Percentiles rank a stretch among this genome's conserved stretches.
These are phyloP conservation scores for Poteriospumella lacustris DNA, from an alignment of 108 stramenopile genomes.

Conservation along the genomic window DNA sequence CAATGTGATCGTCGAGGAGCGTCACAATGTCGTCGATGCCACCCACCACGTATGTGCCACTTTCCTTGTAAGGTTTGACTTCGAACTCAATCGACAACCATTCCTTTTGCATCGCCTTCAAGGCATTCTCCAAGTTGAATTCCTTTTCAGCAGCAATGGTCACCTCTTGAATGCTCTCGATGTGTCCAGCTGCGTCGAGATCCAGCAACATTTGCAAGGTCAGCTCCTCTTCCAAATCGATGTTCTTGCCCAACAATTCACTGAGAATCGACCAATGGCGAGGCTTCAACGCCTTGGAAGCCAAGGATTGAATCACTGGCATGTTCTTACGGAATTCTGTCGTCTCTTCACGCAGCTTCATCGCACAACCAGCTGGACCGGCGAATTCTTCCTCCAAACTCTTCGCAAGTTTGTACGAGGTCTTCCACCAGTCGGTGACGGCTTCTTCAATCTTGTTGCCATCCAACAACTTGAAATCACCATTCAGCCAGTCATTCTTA, in stretches of 20 bases:
- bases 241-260: constrained; percentile 52
- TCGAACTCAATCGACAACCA: constrained; percentile 57
- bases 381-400: constrained; percentile 48
- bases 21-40: constrained; percentile 64
- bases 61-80: constrained; percentile 62
- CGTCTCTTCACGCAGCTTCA: constrained; percentile 52
- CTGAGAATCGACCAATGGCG: constrained; percentile 57
- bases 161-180: constrained; percentile 61
- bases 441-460: constrained; percentile 52
- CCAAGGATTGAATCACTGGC: constrained; percentile 57
- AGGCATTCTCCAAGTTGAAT: constrained; percentile 48
- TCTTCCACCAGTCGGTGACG: constrained; percentile 61
- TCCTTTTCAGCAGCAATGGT: constrained; percentile 63
- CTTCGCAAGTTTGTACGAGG: constrained; percentile 51
- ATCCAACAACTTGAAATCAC: constrained; percentile 53
- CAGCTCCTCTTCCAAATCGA: constrained; percentile 57
- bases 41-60: constrained; percentile 56
- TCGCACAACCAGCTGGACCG: constrained; percentile 50
- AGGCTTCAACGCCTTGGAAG: constrained; percentile 57
- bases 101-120: constrained; percentile 58
- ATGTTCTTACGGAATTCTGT: constrained; percentile 56
- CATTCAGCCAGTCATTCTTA: constrained; percentile 56
- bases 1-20: constrained; percentile 66
- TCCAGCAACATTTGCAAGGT: constrained; percentile 57
- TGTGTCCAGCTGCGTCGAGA: constrained; percentile 48